These are phyloP conservation scores for Zopfochytrium polystomum DNA, from an alignment of 371 early-diverging fungal genomes.

Conservation along the genomic window DNA sequence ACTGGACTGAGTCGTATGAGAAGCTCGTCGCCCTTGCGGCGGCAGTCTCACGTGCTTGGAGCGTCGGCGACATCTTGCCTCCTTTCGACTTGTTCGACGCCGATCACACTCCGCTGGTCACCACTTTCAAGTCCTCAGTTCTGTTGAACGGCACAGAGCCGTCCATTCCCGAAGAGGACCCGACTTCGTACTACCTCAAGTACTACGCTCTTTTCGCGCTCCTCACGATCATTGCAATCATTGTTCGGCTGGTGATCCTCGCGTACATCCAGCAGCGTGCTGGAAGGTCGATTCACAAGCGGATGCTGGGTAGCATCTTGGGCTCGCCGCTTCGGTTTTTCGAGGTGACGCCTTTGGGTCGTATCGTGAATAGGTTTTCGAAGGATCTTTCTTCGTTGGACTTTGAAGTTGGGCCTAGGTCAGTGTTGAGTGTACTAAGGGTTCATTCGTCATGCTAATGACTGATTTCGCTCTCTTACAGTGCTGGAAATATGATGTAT, in stretches of 20 bases:
- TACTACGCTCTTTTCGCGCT: no score
- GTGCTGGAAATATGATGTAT: constrained; percentile 1
- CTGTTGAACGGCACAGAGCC: no score
- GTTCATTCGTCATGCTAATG: no score
- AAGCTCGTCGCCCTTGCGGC: background rate
- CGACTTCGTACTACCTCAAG: constrained; percentile 5
- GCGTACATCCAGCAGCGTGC: constrained; percentile 8
- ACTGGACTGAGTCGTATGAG: constrained; percentile 5
- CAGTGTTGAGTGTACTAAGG: no score
- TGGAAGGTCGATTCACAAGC: constrained; percentile 16
- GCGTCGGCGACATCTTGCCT: background rate
- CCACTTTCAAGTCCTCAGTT: no score
- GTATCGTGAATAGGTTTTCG: constrained; percentile 57
- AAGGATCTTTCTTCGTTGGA: constrained; percentile 18
- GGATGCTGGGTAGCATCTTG: constrained; percentile 18
- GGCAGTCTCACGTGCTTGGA: no score
- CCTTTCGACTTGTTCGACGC: no score
- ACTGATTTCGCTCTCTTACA: no score
- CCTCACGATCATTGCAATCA: no score
- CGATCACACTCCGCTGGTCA: no score
- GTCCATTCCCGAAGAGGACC: constrained; percentile 4
- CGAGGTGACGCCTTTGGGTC: constrained; percentile 76
- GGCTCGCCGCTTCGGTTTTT: constrained; percentile 69
- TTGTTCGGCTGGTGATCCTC: constrained; percentile 7
- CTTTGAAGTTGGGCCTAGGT: background rate